Conservation (phyloP, 2,329 filamentous ascomycete species). For the Escovopsis sp. region DNA sequence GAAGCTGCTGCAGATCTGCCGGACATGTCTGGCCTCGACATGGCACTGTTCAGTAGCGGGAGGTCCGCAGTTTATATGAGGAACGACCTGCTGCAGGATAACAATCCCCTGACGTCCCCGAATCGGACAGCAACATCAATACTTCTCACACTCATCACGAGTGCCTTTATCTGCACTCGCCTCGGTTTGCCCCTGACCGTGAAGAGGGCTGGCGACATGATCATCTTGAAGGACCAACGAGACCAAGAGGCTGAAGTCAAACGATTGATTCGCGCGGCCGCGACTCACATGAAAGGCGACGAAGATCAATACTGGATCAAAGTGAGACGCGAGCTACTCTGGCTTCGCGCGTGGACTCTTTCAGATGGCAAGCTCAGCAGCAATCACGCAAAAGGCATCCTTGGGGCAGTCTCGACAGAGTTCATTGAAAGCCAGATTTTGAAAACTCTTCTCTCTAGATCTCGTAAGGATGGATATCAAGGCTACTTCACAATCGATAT, state of each 20-base stretch:
- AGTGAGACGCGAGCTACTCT: slow-evolving; percentile 50
- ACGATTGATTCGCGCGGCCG: slow-evolving; percentile 42
- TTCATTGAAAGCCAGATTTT: slow-evolving; percentile 58
- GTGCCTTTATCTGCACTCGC: slow-evolving; percentile 40
- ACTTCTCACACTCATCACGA: slow-evolving; percentile 48
- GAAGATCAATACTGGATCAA: slow-evolving; percentile 51
- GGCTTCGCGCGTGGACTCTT: slow-evolving; percentile 59
- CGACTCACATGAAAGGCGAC: slow-evolving; percentile 34
- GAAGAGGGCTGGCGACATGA: slow-evolving; percentile 45
- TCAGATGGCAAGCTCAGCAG: slow-evolving; percentile 3
- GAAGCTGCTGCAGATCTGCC: slow-evolving; percentile 11
- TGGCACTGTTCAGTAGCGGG: slow-evolving; percentile 8
- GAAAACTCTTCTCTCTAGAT: slow-evolving; percentile 48
- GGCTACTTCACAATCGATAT: neutral
- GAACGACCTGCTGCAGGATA: slow-evolving; percentile 37
- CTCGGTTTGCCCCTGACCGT: slow-evolving; percentile 36
- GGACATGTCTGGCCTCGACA: slow-evolving; percentile 18
- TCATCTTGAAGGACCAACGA: slow-evolving; percentile 44
- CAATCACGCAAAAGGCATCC: slow-evolving; percentile 42
- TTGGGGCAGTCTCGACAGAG: slow-evolving; percentile 44
- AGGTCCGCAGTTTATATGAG: slow-evolving; percentile 19
- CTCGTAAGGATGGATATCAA: slow-evolving; percentile 32
- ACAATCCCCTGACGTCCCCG: slow-evolving; percentile 53
- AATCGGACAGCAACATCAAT: slow-evolving; percentile 39
- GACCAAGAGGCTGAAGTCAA: slow-evolving; percentile 49